phyloP scores from a whole-genome alignment of 495 filamentous ascomycete species.

The Penicillium cataractarum region DNA sequence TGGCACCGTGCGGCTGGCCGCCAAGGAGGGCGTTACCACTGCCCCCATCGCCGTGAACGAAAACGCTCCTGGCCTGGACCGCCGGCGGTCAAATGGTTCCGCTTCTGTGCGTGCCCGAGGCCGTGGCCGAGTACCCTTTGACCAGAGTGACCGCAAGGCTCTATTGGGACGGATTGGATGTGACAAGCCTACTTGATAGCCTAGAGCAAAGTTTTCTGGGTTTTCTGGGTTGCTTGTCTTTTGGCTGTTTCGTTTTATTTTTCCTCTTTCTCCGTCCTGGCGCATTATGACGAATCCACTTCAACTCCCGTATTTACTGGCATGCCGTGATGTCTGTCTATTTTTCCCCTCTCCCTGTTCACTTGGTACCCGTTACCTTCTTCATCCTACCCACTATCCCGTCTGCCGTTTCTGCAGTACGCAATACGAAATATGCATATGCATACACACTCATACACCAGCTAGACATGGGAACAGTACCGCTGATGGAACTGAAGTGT shows the following conservation, averaged over 20 bases:
- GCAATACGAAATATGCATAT: background rate
- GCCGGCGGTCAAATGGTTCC: slow-evolving; percentile 48
- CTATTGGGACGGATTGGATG: slow-evolving; percentile 74
- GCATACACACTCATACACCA: slow-evolving; percentile 1
- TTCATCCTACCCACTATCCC: background rate
- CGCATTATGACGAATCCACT: slow-evolving; percentile 26
- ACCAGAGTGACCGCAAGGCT: slow-evolving; percentile 74
- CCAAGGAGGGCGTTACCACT: slow-evolving; percentile 33
- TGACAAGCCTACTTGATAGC: slow-evolving; percentile 57
- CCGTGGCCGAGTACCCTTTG: slow-evolving; percentile 58
- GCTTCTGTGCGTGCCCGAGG: slow-evolving; percentile 39
- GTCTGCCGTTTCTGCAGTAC: background rate
- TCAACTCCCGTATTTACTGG: slow-evolving; percentile 20
- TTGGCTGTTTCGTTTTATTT: slow-evolving; percentile 12
- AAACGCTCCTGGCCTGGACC: slow-evolving; percentile 42
- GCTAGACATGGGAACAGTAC: background rate
- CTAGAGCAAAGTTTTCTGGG: background rate
- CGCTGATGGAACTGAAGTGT: slow-evolving; percentile 26
- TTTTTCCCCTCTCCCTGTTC: slow-evolving; percentile 10
- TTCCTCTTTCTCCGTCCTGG: slow-evolving; percentile 20
- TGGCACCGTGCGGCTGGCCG: slow-evolving; percentile 36
- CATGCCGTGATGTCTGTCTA: slow-evolving; percentile 26
- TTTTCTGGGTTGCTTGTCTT: background rate
- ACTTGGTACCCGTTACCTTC: background rate
- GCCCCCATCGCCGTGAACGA: slow-evolving; percentile 32